Evolutionary conservation across 2,329 filamentous ascomycete genomes (phyloP).

Genomic region (Diaporthe batatas): DNA sequence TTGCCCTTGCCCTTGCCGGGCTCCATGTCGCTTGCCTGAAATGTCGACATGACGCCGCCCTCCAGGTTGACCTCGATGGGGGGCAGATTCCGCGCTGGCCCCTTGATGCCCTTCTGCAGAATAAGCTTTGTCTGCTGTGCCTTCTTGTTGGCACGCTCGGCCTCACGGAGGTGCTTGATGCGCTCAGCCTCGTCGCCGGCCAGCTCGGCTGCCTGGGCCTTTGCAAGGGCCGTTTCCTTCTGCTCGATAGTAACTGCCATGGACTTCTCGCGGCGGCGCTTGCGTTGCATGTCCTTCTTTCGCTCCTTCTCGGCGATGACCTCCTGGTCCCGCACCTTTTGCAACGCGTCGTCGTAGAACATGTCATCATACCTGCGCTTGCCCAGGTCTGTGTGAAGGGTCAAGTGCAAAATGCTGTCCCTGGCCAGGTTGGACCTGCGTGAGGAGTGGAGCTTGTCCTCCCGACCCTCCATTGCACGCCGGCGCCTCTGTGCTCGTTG

Average conservation of each 20-base stretch:
- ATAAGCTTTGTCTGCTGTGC: conserved; percentile 90
- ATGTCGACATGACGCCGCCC: conserved; percentile 87
- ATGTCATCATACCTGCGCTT: conserved; percentile 81
- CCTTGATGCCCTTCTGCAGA: conserved; percentile 88
- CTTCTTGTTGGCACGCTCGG: conserved; percentile 92
- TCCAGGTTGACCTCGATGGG: conserved; percentile 85
- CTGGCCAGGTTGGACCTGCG: conserved; percentile 71
- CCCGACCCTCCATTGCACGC: conserved; percentile 73
- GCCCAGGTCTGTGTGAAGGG: conserved; percentile 76
- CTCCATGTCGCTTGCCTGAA: conserved; percentile 76
- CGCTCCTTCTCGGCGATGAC: conserved; percentile 96
- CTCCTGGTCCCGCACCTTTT: conserved; percentile 90
- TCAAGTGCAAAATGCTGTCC: conserved; percentile 72
- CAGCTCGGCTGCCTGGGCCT: conserved; percentile 77
- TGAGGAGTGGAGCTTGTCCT: conserved; percentile 74
- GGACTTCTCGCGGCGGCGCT: conserved; percentile 94
- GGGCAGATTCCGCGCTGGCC: conserved; percentile 75
- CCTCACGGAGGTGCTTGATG: conserved; percentile 84
- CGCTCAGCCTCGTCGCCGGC: conserved; percentile 80
- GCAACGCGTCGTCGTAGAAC: conserved; percentile 84
- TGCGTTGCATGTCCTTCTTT: conserved; percentile 99
- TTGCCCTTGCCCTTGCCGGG: conserved; percentile 64
- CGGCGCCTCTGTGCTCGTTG: conserved; percentile 76
- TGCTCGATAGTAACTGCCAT: conserved; percentile 93
- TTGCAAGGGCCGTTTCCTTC: conserved; percentile 85